Percentiles rank a stretch among this genome's conserved stretches.
Conservation (phyloP, 345 rosid genomes). For the Populus ilicifolia region DNA sequence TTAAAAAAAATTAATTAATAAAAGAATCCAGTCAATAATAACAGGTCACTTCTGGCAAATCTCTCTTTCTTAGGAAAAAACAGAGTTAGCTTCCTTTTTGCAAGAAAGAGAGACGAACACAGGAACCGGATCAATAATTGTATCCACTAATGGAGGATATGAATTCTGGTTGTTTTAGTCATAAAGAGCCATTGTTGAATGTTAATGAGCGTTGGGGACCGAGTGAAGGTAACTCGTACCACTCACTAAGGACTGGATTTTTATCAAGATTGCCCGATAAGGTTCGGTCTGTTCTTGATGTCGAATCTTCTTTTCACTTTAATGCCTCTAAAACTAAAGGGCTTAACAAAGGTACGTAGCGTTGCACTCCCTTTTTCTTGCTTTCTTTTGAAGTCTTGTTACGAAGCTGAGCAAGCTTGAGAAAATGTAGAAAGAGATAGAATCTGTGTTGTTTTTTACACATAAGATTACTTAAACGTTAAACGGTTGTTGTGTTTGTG, state of each 20-base stretch:
- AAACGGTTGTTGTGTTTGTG: background rate
- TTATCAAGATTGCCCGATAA: conserved; percentile 56
- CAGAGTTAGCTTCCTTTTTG: background rate
- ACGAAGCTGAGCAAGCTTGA: background rate
- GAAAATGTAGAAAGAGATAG: background rate
- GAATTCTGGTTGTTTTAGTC: background rate
- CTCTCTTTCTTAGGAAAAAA: background rate
- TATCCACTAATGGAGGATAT: conserved; percentile 13
- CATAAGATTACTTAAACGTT: background rate
- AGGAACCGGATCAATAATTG: background rate
- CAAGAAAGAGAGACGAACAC: background rate
- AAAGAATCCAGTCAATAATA: background rate
- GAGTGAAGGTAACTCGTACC: conserved; percentile 35
- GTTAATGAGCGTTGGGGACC: conserved; percentile 12
- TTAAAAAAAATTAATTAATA: background rate
- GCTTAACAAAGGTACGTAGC: conserved; percentile 46
- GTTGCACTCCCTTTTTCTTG: background rate
- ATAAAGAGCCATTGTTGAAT: conserved; percentile 32
- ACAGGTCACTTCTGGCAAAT: background rate
- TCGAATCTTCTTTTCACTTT: conserved; percentile 47
- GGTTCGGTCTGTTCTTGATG: conserved; percentile 47
- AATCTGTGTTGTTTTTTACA: background rate
- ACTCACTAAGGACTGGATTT: conserved; percentile 45
- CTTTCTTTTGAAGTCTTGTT: background rate
- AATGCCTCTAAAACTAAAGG: conserved; percentile 48